Evolutionary conservation across 2,329 filamentous ascomycete genomes (phyloP).

Genomic region (Diplocarpon rosae): DNA sequence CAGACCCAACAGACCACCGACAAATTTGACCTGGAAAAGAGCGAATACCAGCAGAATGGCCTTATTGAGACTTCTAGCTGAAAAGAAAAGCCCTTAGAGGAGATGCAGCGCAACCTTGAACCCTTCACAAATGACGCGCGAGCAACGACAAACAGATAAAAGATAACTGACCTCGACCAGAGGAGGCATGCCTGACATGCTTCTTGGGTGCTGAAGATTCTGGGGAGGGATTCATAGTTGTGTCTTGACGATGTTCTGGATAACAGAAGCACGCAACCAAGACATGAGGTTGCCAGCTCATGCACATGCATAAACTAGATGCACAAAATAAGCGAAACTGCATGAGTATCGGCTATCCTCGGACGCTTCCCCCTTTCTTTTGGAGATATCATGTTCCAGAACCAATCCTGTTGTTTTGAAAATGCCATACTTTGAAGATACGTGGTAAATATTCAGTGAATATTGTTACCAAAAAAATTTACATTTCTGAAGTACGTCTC

Average conservation of each 20-base stretch:
- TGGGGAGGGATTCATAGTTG: slow-evolving; percentile 14
- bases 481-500: too few relatives aligned
- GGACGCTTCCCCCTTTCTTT: background rate
- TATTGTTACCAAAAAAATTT: too few relatives aligned
- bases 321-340: background rate
- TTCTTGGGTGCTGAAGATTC: slow-evolving; percentile 13
- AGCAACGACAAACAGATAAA: background rate
- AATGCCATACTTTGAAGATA: too few relatives aligned
- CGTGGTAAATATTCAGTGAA: too few relatives aligned
- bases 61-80: too few relatives aligned
- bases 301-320: background rate
- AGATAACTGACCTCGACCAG: slow-evolving; percentile 16
- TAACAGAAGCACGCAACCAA: background rate
- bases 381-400: too few relatives aligned
- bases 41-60: too few relatives aligned
- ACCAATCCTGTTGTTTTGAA: too few relatives aligned
- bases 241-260: background rate
- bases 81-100: too few relatives aligned
- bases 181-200: slow-evolving; percentile 18
- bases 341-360: background rate
- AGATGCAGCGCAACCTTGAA: background rate
- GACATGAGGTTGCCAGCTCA: slow-evolving; percentile 1
- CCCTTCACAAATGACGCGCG: background rate
- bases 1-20: too few relatives aligned
- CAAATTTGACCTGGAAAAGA: too few relatives aligned